Percentiles rank a stretch among this genome's conserved stretches.
Conservation (phyloP, 768 basidiomycete species). For the Trametes maxima region DNA sequence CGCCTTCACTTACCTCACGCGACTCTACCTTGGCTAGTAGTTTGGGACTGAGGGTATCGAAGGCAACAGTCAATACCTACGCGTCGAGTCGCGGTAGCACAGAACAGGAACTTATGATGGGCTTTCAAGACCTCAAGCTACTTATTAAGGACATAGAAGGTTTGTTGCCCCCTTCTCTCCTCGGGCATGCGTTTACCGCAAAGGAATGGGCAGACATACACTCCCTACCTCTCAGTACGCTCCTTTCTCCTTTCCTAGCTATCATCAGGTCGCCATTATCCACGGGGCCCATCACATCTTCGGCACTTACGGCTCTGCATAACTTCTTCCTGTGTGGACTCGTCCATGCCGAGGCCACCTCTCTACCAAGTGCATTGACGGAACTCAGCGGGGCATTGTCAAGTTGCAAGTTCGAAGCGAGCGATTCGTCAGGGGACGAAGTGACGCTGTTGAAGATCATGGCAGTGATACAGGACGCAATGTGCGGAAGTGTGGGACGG, state of each 20-base stretch:
- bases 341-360: constrained; percentile 57
- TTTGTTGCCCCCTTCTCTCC: constrained; percentile 32
- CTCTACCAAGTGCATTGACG: constrained; percentile 67
- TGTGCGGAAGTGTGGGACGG: constrained; percentile 70
- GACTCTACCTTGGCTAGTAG: constrained; percentile 74
- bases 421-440: constrained; percentile 97
- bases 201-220: constrained; percentile 52
- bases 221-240: constrained; percentile 54
- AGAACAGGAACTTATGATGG: constrained; percentile 86
- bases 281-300: constrained; percentile 96
- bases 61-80: constrained; percentile 45
- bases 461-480: constrained; percentile 82
- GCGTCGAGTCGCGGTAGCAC: constrained; percentile 53
- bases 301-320: constrained; percentile 85
- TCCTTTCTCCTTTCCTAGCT: constrained; percentile 89
- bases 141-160: constrained; percentile 70
- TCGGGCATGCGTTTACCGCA: not conserved
- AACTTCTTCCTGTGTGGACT: constrained; percentile 83
- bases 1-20: constrained; percentile 57
- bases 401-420: constrained; percentile 97
- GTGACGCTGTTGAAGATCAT: constrained; percentile 92
- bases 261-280: constrained; percentile 93
- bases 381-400: constrained; percentile 89
- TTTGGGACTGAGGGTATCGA: constrained; percentile 70
- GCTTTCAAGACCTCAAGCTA: constrained; percentile 85